Evolutionary conservation across 164 flowering plant species (phyloP).

Genomic region (Buxus sempervirens): DNA sequence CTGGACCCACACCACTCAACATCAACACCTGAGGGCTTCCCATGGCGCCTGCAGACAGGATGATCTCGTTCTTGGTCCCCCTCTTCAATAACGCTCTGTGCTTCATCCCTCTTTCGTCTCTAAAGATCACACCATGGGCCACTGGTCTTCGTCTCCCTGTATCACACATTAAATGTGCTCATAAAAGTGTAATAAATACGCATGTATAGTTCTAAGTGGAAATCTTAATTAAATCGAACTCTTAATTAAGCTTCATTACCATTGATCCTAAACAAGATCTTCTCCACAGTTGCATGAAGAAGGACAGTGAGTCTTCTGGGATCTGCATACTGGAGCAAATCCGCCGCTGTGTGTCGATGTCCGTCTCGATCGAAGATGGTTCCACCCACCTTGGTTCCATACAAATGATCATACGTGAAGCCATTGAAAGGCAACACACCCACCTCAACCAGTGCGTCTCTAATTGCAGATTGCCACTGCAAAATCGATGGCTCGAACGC

Average conservation of each 20-base stretch:
- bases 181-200: not conserved
- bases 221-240: too few relatives aligned
- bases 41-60: conserved; percentile 64
- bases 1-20: conserved; percentile 78
- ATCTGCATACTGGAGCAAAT: conserved; percentile 66
- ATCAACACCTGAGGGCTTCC: conserved; percentile 90
- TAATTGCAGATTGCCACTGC: conserved; percentile 76
- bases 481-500: conserved; percentile 53
- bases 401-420: conserved; percentile 58
- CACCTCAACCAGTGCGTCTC: conserved; percentile 62
- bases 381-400: conserved; percentile 83
- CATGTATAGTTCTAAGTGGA: too few relatives aligned
- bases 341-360: conserved; percentile 76
- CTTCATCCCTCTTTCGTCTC: conserved; percentile 32
- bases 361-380: conserved; percentile 65
- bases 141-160: conserved; percentile 36
- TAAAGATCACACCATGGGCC: conserved; percentile 55
- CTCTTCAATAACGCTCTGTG: conserved; percentile 45
- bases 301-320: conserved; percentile 43
- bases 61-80: conserved; percentile 54
- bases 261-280: conserved; percentile 40
- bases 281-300: conserved; percentile 58
- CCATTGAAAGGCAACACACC: conserved; percentile 70
- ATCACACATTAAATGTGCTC: not conserved
- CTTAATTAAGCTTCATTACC: conserved; percentile 25